Percentiles rank a stretch among this genome's conserved stretches.
Conservation (phyloP, 371 early-diverging fungal genomes). For the Rhizomucor miehei region DNA sequence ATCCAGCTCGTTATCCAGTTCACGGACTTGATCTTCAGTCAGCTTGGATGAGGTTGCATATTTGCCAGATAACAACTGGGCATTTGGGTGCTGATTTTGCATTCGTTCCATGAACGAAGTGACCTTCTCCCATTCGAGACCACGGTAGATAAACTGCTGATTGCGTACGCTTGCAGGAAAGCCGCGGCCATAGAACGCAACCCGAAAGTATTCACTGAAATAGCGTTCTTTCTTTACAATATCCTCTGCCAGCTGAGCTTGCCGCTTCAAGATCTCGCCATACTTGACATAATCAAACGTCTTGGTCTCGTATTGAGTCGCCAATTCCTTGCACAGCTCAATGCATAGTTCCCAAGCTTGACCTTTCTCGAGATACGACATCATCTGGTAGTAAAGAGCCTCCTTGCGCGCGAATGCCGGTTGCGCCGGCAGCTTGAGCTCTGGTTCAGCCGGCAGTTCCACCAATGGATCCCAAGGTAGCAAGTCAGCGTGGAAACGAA, state of each 20-base stretch:
- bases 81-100: conserved; percentile 64
- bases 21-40: conserved; percentile 51
- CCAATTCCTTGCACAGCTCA: conserved; percentile 60
- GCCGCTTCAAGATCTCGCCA: conserved; percentile 51
- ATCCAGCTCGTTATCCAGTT: conserved; percentile 43
- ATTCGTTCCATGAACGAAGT: conserved; percentile 73
- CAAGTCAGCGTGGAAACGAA: conserved; percentile 69
- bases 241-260: conserved; percentile 55
- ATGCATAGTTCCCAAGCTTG: conserved; percentile 74
- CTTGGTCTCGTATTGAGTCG: conserved; percentile 53
- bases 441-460: conserved; percentile 45
- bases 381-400: conserved; percentile 55
- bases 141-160: conserved; percentile 73
- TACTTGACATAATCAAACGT: conserved; percentile 58
- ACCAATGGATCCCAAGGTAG: conserved; percentile 60
- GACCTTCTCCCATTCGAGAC: conserved; percentile 74
- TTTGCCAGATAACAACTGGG: conserved; percentile 53
- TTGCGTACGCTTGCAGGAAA: conserved; percentile 58
- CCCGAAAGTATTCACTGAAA: conserved; percentile 72
- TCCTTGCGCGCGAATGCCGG: conserved; percentile 68
- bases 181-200: conserved; percentile 72
- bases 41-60: conserved; percentile 18
- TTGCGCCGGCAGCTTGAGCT: conserved; percentile 52
- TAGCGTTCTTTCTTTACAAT: conserved; percentile 65
- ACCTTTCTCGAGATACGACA: conserved; percentile 62